A percentile compares a stretch with the other conserved stretches of the same genome.
Conservation (phyloP, 345 rosid species). For the Excoecaria agallocha region DNA sequence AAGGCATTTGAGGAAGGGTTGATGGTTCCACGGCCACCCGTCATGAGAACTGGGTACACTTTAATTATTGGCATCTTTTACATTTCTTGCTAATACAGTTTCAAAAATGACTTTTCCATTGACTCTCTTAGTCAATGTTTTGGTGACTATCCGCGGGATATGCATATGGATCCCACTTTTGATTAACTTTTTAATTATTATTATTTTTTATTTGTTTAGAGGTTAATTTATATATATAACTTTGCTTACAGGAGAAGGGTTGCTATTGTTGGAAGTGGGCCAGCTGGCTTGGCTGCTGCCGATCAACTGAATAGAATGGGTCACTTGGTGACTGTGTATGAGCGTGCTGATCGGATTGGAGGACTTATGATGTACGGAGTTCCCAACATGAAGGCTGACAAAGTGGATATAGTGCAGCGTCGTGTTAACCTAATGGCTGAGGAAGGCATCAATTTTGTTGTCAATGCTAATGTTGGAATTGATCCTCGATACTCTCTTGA, state of each 20-base stretch:
- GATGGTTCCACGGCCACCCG: slow-evolving; percentile 96
- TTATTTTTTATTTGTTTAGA: neutral
- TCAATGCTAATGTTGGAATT: slow-evolving; percentile 80
- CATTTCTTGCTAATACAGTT: neutral
- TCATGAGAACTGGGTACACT: slow-evolving; percentile 76
- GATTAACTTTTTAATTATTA: neutral
- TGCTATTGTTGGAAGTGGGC: slow-evolving; percentile 93
- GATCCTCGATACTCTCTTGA: slow-evolving; percentile 77
- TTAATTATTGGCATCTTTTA: neutral
- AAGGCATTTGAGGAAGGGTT: slow-evolving; percentile 98
- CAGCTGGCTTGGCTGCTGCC: slow-evolving; percentile 96
- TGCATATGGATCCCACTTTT: neutral
- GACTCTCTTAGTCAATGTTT: neutral
- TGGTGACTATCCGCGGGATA: neutral
- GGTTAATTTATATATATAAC: slow-evolving; percentile 10
- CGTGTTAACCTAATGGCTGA: slow-evolving; percentile 87
- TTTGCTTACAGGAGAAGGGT: slow-evolving; percentile 63
- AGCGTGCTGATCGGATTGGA: slow-evolving; percentile 96
- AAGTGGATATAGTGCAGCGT: slow-evolving; percentile 83
- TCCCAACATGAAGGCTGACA: slow-evolving; percentile 99
- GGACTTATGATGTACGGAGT: slow-evolving; percentile 99
- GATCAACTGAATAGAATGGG: slow-evolving; percentile 97
- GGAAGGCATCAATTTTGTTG: slow-evolving; percentile 87
- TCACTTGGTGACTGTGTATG: slow-evolving; percentile 87
- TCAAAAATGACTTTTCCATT: neutral